Conservation (phyloP, 2,329 filamentous ascomycete species). For the Alternaria dauci region DNA sequence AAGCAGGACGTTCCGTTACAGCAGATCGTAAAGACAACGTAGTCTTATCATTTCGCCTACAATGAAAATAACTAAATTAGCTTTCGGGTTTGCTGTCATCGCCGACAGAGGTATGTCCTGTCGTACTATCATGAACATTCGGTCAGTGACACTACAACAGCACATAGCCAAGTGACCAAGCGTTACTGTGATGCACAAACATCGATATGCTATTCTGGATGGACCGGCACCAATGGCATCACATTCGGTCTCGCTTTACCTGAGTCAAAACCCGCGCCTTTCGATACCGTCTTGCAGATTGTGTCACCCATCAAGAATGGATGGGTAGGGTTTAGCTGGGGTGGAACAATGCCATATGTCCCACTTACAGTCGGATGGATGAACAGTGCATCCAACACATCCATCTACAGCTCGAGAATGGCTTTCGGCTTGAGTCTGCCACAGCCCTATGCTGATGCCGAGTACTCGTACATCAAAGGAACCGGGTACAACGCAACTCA, state of each 20-base stretch:
- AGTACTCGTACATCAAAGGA: slow-evolving; percentile 43
- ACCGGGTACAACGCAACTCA: slow-evolving; percentile 44
- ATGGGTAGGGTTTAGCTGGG: slow-evolving; percentile 61
- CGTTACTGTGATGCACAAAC: slow-evolving; percentile 37
- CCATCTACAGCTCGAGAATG: slow-evolving; percentile 55
- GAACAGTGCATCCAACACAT: slow-evolving; percentile 51
- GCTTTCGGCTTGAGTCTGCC: slow-evolving; percentile 50
- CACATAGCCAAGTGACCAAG: slow-evolving; percentile 25
- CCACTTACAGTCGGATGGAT: slow-evolving; percentile 58
- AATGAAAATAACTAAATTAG: slow-evolving; percentile 24
- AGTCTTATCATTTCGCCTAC: slow-evolving; percentile 1
- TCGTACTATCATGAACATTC: background rate
- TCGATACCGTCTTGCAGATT: slow-evolving; percentile 57
- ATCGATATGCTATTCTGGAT: slow-evolving; percentile 55
- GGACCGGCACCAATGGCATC: slow-evolving; percentile 49
- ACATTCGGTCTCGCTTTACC: slow-evolving; percentile 51
- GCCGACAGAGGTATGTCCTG: slow-evolving; percentile 22
- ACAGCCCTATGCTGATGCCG: slow-evolving; percentile 35
- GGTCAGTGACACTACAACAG: slow-evolving; percentile 12
- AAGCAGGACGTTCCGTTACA: slow-evolving; percentile 18
- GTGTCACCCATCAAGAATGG: slow-evolving; percentile 55
- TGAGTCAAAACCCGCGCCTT: slow-evolving; percentile 38
- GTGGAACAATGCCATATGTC: slow-evolving; percentile 60
- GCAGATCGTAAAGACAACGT: background rate
- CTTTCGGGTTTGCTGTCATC: slow-evolving; percentile 16